phyloP scores from a whole-genome alignment of 306 rosid species.

The Canavalia gladiata region DNA sequence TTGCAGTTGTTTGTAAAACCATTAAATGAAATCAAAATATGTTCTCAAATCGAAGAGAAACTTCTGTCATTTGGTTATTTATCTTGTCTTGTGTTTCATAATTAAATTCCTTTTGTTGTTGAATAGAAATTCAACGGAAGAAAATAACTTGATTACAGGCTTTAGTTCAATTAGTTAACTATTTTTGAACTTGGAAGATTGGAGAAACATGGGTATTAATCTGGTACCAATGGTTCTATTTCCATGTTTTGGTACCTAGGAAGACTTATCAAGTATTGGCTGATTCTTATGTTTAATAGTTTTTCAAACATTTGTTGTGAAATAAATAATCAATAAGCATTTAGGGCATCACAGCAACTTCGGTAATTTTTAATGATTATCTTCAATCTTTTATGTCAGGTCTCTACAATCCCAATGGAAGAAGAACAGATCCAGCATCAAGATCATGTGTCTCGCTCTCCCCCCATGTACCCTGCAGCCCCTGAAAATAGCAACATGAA shows the following conservation, averaged over 20 bases:
- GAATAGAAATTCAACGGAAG: constrained; percentile 25
- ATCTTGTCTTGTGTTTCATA: constrained; percentile 1
- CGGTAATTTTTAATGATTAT: neutral
- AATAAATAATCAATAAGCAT: neutral
- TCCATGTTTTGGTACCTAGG: neutral
- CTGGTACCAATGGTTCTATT: neutral
- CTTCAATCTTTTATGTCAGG: constrained; percentile 55
- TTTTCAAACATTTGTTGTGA: neutral
- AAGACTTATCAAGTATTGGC: neutral
- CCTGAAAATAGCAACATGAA: constrained; percentile 55
- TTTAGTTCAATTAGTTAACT: neutral
- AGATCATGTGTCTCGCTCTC: constrained; percentile 57
- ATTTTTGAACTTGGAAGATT: neutral
- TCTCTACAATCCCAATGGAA: constrained; percentile 65
- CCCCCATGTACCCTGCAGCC: constrained; percentile 51
- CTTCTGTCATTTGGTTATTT: constrained; percentile 1
- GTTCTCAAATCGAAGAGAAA: neutral
- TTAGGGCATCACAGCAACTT: neutral
- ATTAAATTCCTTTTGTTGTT: constrained; percentile 14
- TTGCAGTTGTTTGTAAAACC: neutral
- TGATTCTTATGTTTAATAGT: neutral
- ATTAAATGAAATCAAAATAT: neutral
- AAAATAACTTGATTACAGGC: neutral
- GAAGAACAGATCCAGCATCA: constrained; percentile 64
- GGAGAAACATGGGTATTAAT: neutral